phyloP scores from a whole-genome alignment of 352 stramenopile species.

The Pythium dissotocum region DNA sequence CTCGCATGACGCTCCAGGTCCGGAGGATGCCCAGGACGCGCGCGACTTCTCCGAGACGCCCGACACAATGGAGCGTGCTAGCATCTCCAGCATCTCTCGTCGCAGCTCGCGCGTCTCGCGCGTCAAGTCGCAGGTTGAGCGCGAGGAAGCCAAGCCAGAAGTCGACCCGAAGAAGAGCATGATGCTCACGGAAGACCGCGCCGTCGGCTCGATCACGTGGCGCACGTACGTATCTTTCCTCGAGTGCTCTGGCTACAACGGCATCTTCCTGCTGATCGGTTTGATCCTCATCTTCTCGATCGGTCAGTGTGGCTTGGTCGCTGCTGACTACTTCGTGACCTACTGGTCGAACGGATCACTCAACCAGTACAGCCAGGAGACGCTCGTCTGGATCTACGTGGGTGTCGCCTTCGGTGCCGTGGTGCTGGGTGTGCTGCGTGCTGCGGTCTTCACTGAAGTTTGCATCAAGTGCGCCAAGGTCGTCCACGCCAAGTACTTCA shows the following conservation, averaged over 20 bases:
- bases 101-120: conserved; percentile 46
- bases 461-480: conserved; percentile 65
- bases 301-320: conserved; percentile 10
- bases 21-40: neutral
- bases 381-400: conserved; percentile 3
- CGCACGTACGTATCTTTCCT: conserved; percentile 59
- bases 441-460: conserved; percentile 43
- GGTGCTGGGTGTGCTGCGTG: neutral
- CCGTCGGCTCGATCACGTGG: conserved; percentile 57
- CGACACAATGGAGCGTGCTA: neutral
- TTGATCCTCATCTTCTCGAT: conserved; percentile 14
- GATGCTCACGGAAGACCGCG: conserved; percentile 70
- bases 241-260: conserved; percentile 20
- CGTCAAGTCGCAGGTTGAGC: conserved; percentile 44
- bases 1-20: conserved; percentile 32
- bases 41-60: neutral
- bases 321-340: conserved; percentile 70
- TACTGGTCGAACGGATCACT: conserved; percentile 82
- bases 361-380: conserved; percentile 12
- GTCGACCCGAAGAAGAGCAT: conserved; percentile 26
- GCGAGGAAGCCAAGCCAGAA: conserved; percentile 19
- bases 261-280: neutral
- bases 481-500: conserved; percentile 20
- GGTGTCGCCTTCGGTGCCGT: neutral
- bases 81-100: conserved; percentile 39